Conservation (phyloP, 306 rosid genomes). For the Pyrus bretschneideri region DNA sequence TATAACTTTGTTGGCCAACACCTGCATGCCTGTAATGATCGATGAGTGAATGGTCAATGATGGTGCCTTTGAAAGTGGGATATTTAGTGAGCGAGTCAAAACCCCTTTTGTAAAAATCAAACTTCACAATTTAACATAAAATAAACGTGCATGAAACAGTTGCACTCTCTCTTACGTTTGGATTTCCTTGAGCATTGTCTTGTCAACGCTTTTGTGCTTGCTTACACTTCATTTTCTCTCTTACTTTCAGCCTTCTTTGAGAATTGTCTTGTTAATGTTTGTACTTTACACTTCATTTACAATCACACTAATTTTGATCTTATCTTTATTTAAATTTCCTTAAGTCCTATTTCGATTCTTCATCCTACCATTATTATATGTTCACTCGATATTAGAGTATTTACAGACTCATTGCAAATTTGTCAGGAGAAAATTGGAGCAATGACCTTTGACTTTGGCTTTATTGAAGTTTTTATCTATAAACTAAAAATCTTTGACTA, state of each 20-base stretch:
- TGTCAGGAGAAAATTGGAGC: too few species aligned
- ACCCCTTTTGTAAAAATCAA: neutral
- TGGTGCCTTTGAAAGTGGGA: neutral
- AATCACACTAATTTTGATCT: neutral
- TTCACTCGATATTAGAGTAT: too few species aligned
- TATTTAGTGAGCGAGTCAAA: neutral
- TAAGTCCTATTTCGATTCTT: too few species aligned
- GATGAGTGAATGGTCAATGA: neutral
- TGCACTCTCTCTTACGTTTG: neutral
- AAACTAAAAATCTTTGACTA: too few species aligned
- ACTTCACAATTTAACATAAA: neutral
- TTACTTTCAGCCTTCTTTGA: neutral
- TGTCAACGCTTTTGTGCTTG: neutral
- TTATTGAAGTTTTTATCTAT: too few species aligned
- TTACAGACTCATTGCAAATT: too few species aligned
- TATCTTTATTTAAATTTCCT: neutral
- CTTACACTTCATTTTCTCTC: neutral
- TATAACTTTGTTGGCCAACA: neutral
- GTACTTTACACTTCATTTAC: neutral
- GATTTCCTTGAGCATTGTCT: neutral
- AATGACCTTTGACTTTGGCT: too few species aligned
- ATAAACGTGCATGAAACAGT: neutral
- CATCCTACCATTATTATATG: too few species aligned
- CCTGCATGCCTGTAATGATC: neutral
- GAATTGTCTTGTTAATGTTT: neutral